Conservation (phyloP, 352 stramenopile genomes). For the Globisporangium rhizosaccharum region DNA sequence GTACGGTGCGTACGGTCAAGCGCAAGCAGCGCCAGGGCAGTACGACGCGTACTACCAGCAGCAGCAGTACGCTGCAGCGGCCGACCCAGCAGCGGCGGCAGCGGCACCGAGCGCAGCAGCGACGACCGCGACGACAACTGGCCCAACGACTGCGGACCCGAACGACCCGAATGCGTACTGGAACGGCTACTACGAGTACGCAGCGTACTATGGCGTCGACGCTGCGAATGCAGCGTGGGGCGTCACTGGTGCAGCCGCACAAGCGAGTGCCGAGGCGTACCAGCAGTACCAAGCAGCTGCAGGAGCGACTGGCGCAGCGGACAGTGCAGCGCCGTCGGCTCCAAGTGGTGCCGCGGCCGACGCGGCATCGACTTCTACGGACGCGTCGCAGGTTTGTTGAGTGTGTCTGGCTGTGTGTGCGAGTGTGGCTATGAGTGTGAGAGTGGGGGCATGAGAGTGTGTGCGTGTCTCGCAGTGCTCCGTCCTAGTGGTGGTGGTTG, state of each 20-base stretch:
- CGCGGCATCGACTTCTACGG: conserved; percentile 13
- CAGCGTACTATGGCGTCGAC: conserved; percentile 84
- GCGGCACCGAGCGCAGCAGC: conserved; percentile 7
- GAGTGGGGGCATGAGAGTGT: background rate
- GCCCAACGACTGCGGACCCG: conserved; percentile 44
- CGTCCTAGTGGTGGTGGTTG: conserved; percentile 14
- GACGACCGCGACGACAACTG: conserved; percentile 14
- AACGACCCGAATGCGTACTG: conserved; percentile 88
- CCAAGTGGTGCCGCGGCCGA: conserved; percentile 12
- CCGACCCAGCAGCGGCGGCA: conserved; percentile 5
- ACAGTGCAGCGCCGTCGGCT: conserved; percentile 7
- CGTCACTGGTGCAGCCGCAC: conserved; percentile 65
- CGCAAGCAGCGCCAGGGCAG: conserved; percentile 22
- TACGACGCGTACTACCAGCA: conserved; percentile 80
- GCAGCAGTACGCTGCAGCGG: conserved; percentile 37
- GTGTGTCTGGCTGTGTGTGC: conserved; percentile 11
- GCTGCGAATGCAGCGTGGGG: conserved; percentile 82
- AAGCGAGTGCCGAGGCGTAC: conserved; percentile 65
- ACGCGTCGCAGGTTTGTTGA: conserved; percentile 64
- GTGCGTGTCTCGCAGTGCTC: conserved; percentile 5
- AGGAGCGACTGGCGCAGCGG: conserved; percentile 13
- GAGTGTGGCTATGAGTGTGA: conserved; percentile 19
- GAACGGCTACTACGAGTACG: conserved; percentile 88
- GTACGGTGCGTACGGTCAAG: conserved; percentile 44
- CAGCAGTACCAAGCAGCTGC: conserved; percentile 64